Evolutionary conservation across 2,329 filamentous ascomycete species (phyloP), one percentile per base, ranked within the genome.

Genomic region (Fusarium sp.): DNA sequence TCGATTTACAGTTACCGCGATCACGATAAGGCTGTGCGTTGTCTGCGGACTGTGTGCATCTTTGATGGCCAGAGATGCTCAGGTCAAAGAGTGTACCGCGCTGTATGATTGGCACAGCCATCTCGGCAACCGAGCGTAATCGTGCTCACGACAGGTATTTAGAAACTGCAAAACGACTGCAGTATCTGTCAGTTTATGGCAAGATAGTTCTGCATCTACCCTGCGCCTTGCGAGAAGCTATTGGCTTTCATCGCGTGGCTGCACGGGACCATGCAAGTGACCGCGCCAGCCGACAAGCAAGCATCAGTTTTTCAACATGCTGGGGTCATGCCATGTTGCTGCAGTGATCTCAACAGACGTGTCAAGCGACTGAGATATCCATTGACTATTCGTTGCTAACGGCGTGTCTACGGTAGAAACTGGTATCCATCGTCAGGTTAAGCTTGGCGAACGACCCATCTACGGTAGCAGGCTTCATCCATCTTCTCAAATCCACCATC

Each of bases 281-380:
- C 70, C 47, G 56, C 56, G 58, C 62, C 60, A 75, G 47, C 63
- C 66, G 65, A 63, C 32, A 49, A 56, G 46, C 54, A 64, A 60
- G 63, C 56, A 69, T 62, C 53, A 63, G 56, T 32, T 46, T 54
- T 50, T 44, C 25, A 66, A 56, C 25, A 62, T 58, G 50, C 62
- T 43, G 57, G 61, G 37, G 67, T 77, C 74, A 77, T 60, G 61
- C 65, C 73, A 77, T 74, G 69, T 57, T 60, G 67, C 73, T 77
- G 73, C 73, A 72, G 71, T 74, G 66, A 73, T 67, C 16, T 60
- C 37, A 50, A 30, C 43, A 65, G 37, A 60, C 62, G 61, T 61
- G 62, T 63, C 69, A 71, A 66, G 58, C 64, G 60, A 62, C 64
- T 46, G 60, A 53, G 30, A 56, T 62, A 62, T 56, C 30, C 42